Evolutionary conservation across 2,329 filamentous ascomycete genomes (phyloP), one percentile per base, ranked within the genome.

Genomic region (Rachicladosporium sp.): DNA sequence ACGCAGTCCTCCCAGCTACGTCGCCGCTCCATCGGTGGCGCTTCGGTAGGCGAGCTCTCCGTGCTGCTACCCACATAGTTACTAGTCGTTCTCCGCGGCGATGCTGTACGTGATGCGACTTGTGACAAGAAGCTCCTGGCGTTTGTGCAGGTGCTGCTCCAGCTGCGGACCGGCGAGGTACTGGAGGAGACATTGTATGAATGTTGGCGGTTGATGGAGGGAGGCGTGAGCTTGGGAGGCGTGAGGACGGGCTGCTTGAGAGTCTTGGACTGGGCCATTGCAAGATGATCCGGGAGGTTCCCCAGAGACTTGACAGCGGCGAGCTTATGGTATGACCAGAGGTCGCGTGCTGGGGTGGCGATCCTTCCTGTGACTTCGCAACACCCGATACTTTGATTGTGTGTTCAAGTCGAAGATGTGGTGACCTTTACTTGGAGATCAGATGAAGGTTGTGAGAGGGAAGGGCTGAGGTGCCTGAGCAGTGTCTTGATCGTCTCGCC

Each of bases 1-100:
- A 45, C 49, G 44, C 51, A 56, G 38, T 55, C 52, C 37, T 57
- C 52, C 53, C 54, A 57, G 35, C 39, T 41, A 35, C 39, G 39
- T n/a, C 39, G 15, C 10, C 39, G 29, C 30, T 41, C 39, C 34
- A 41, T 37, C 13, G 39, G 33, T 3, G 39, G 34, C n/a, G 38
- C 35, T 35, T 40, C 38, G 9, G 38, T 29, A 12, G 33, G n/a
- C 6, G 38, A 34, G 3, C 29, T 36, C 29, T 33, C 36, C 9
- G 32, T 27, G 3, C 34, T 34, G 31, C 34, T 37, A 19, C 29
- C 29, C 21, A 19, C 23, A 15, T 30, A 35, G 3, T 12, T 33
- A 21, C 23, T 30, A 15, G 41, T 48, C 27, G 43, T 45, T 27
- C 47, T 44, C 4, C 46, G 41, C 10, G 53, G 52, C 1, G 50